These are phyloP conservation scores for Eimeria tenella DNA, from an alignment of 169 alveolate species.

Conservation along the genomic window DNA sequence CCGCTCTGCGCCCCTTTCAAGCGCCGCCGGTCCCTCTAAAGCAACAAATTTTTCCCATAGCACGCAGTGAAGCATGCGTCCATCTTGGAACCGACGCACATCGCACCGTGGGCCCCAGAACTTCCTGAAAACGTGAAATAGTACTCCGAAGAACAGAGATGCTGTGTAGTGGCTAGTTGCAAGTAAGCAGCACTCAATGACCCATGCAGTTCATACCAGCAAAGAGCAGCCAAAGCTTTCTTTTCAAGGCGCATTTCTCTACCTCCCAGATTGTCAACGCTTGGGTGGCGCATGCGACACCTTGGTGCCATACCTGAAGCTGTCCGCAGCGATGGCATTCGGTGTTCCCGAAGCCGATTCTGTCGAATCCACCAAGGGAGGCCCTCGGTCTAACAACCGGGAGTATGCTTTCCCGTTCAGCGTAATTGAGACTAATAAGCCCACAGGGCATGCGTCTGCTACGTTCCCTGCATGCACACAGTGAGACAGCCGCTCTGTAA, in stretches of 20 bases:
- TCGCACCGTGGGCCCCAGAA: conserved; percentile 79
- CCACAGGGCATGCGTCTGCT: conserved; percentile 35
- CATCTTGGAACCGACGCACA: conserved; percentile 78
- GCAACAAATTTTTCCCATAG: conserved; percentile 58
- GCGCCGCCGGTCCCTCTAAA: conserved; percentile 34
- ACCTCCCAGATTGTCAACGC: neutral
- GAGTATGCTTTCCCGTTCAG: conserved; percentile 63
- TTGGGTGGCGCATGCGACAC: neutral
- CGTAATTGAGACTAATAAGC: conserved; percentile 47
- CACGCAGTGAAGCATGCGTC: conserved; percentile 71
- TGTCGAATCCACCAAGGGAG: conserved; percentile 61
- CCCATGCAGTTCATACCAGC: neutral
- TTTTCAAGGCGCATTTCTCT: neutral
- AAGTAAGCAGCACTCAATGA: neutral
- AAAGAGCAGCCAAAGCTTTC: neutral
- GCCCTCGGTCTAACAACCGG: conserved; percentile 76
- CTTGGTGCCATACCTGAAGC: conserved; percentile 53
- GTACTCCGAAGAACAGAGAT: too few species aligned
- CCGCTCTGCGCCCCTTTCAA: neutral
- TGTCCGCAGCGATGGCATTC: conserved; percentile 69
- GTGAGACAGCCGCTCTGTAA: too few species aligned
- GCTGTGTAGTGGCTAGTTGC: neutral
- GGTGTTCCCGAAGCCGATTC: conserved; percentile 51
- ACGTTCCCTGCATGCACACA: conserved; percentile 14
- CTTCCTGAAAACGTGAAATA: conserved; percentile 8